Percentiles rank a stretch among this genome's conserved stretches.
These are phyloP conservation scores for Mortierella sp. DNA, from an alignment of 371 early-diverging fungal genomes.

Conservation along the genomic window DNA sequence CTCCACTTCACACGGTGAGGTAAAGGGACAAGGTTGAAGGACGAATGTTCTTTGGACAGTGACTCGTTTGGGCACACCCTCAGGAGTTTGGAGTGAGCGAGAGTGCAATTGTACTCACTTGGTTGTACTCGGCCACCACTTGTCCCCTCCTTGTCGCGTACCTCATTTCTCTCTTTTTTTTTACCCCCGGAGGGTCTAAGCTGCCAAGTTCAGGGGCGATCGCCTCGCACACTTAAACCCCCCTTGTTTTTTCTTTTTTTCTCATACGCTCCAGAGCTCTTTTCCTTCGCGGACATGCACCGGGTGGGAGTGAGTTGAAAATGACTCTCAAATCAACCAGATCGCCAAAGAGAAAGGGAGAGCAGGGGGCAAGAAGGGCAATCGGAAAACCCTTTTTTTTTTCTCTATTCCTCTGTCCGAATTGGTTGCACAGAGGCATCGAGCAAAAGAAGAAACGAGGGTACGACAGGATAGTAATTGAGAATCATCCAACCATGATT, in stretches of 20 bases:
- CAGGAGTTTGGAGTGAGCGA: constrained; percentile 1
- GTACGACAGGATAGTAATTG: background rate
- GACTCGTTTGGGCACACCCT: background rate
- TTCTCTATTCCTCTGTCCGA: background rate
- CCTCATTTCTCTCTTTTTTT: background rate
- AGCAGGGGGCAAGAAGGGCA: background rate
- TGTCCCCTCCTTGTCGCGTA: background rate
- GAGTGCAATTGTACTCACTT: background rate
- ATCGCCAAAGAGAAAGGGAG: background rate
- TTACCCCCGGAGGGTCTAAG: background rate
- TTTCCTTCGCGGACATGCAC: background rate
- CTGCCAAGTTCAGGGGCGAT: background rate
- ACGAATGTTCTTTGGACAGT: background rate
- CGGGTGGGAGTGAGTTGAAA: background rate
- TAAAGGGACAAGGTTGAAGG: background rate
- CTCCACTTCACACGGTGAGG: background rate
- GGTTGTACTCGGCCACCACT: background rate
- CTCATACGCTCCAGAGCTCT: background rate
- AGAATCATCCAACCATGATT: background rate
- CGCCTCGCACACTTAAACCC: background rate
- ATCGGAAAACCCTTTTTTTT: background rate
- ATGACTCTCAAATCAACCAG: background rate
- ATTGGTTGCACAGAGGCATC: constrained; percentile 3
- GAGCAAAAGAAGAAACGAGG: background rate
- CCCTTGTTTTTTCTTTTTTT: background rate